These are phyloP conservation scores for Boletales sp. DNA, from an alignment of 768 basidiomycete species.

Conservation along the genomic window DNA sequence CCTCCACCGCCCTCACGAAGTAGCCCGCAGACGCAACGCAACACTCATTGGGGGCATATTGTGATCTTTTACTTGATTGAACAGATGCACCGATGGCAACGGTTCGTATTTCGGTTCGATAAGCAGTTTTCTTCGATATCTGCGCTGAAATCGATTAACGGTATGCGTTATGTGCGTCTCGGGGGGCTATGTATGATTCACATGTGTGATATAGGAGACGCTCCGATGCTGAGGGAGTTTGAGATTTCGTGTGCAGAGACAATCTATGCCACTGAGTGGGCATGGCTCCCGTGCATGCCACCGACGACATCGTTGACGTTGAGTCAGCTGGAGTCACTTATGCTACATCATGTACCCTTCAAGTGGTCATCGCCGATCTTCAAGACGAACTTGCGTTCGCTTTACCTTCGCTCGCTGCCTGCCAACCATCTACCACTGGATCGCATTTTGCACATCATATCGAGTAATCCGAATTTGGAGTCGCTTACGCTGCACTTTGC, in stretches of 20 bases:
- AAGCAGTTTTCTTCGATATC: conserved; percentile 70
- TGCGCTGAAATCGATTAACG: conserved; percentile 69
- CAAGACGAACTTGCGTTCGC: conserved; percentile 49
- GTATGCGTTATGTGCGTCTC: conserved; percentile 35
- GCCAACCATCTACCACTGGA: conserved; percentile 62
- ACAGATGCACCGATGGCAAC: conserved; percentile 79
- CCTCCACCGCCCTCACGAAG: conserved; percentile 25
- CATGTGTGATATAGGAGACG: conserved; percentile 47
- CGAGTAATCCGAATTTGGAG: conserved; percentile 54
- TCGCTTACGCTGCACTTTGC: conserved; percentile 59
- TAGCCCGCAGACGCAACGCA: conserved; percentile 38
- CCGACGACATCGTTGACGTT: conserved; percentile 34
- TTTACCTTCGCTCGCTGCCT: conserved; percentile 65
- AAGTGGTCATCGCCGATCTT: conserved; percentile 77
- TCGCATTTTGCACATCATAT: conserved; percentile 62
- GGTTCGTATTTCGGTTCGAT: conserved; percentile 78
- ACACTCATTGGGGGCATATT: conserved; percentile 76
- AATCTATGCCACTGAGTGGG: conserved; percentile 60
- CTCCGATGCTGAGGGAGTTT: conserved; percentile 71
- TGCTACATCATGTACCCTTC: conserved; percentile 70
- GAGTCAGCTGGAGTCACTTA: conserved; percentile 52
- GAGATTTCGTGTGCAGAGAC: conserved; percentile 72
- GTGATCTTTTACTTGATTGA: conserved; percentile 75
- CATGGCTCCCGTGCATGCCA: conserved; percentile 62
- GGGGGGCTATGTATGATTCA: not conserved